phyloP scores from a whole-genome alignment of 2,329 filamentous ascomycete species.

The Aspergillus novofumigatus region DNA sequence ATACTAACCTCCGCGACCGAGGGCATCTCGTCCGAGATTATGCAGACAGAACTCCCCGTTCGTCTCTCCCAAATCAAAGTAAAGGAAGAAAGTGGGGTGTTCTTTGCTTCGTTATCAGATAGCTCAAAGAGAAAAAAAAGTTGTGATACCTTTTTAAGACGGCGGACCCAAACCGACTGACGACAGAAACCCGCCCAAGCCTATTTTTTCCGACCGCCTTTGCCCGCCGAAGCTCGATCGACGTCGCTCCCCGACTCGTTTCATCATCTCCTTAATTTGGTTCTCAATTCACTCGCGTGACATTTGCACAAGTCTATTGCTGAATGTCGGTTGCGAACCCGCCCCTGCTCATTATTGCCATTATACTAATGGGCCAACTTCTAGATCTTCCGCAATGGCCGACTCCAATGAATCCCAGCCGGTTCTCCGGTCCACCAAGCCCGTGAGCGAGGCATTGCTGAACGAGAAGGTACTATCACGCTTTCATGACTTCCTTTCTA shows the following conservation, averaged over 20 bases:
- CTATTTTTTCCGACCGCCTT: slow-evolving; percentile 40
- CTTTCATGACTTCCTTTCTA: neutral
- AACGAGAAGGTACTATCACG: slow-evolving; percentile 82
- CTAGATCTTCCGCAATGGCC: slow-evolving; percentile 48
- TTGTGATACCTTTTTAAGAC: neutral
- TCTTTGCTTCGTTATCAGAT: neutral
- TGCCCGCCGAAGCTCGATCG: slow-evolving; percentile 23
- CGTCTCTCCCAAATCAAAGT: neutral
- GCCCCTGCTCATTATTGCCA: neutral
- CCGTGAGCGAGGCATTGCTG: slow-evolving; percentile 94
- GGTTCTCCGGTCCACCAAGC: slow-evolving; percentile 66
- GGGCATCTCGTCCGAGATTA: slow-evolving; percentile 30
- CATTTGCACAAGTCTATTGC: slow-evolving; percentile 5
- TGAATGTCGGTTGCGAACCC: slow-evolving; percentile 13
- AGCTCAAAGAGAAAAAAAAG: slow-evolving; percentile 22
- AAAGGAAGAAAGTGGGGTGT: neutral
- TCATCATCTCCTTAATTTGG: slow-evolving; percentile 11
- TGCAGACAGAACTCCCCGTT: neutral
- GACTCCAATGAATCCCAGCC: slow-evolving; percentile 53
- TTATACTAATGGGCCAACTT: slow-evolving; percentile 13
- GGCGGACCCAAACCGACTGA: slow-evolving; percentile 4
- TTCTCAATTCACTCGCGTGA: slow-evolving; percentile 8
- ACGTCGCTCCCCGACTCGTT: slow-evolving; percentile 13
- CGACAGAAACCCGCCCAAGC: slow-evolving; percentile 9
- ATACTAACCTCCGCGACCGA: slow-evolving; percentile 33